Evolutionary conservation across 2,329 filamentous ascomycete genomes (phyloP), one percentile per base, ranked within the genome.

Genomic region (Colletotrichum sidae): DNA sequence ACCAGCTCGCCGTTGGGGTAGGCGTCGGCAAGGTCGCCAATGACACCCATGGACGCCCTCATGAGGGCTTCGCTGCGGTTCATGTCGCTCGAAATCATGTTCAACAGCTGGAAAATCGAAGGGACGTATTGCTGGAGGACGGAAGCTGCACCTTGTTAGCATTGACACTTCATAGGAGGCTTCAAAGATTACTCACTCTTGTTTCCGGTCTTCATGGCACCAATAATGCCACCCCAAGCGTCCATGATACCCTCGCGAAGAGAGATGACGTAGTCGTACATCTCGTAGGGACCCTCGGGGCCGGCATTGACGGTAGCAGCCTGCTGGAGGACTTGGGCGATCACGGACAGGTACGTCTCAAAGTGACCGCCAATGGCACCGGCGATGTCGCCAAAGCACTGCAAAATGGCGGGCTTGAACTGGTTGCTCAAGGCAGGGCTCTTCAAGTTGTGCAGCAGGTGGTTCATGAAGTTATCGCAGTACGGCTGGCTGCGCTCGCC

Each of bases 391-490:
- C 96, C 96, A 75, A 99, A 99, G 77, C 94, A 97, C 79, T 98
- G 95, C 60, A 99, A 87, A 70, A 99, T 99, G 35, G 96, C 94
- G 49, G 96, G 96, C 87, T 98, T 98, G 82, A 98, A 96, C 80
- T 97, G 93, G 79, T 98, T 97, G 71, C 92, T 92, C 58, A 97
- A 86, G n/a, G 90, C 88, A 11, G 91, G 89, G 79, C 93, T 96
- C 88, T 92, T 89, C 46, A 99, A 83, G 80, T 97, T 96, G 83
- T 93, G 94, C 68, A 99, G 87, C 64, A 99, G 85, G 76, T 96
- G 92, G 85, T 99, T 99, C 96, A 99, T 99, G 79, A 98, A 97
- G 70, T 90, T 88, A 74, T 99, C 96, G 80, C 96, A 99, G 84
- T 91, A 98, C 62, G 95, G 96, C 80, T 97, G 93, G 74, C 95